Percentiles rank a stretch among this genome's conserved stretches.
These are phyloP conservation scores for Sporothrix pseudoabietina DNA, from an alignment of 2,329 filamentous ascomycete genomes.

Conservation along the genomic window DNA sequence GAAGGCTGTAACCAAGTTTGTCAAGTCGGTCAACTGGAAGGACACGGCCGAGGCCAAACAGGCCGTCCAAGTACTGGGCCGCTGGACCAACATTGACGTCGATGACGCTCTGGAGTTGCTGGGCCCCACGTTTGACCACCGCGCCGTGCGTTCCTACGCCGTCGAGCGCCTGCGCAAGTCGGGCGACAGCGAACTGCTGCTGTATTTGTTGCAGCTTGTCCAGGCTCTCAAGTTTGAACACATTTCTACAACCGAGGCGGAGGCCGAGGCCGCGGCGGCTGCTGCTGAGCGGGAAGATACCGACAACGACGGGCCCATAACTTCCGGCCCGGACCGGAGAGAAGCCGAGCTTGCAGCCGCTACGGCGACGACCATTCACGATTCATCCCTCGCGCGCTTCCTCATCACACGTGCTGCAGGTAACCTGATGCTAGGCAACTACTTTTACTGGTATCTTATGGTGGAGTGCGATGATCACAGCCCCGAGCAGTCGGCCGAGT, in stretches of 20 bases:
- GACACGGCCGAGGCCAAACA: conserved; percentile 57
- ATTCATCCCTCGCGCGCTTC: conserved; percentile 87
- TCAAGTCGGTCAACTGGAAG: conserved; percentile 66
- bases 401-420: conserved; percentile 83
- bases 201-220: conserved; percentile 92
- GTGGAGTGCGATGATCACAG: conserved; percentile 91
- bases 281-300: neutral
- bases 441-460: conserved; percentile 98
- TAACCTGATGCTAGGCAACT: conserved; percentile 90
- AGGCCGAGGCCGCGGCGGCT: conserved; percentile 42
- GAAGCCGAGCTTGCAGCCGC: neutral
- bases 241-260: conserved; percentile 57
- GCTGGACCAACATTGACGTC: conserved; percentile 96
- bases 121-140: conserved; percentile 87
- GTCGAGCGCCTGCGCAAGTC: conserved; percentile 89
- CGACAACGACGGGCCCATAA: neutral
- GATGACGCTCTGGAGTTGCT: conserved; percentile 94
- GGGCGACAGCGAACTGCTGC: conserved; percentile 84
- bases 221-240: conserved; percentile 95
- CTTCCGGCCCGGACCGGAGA: neutral
- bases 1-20: conserved; percentile 89
- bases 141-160: conserved; percentile 85
- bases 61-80: conserved; percentile 83
- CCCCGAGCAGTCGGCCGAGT: conserved; percentile 68
- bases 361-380: conserved; percentile 63